Evolutionary conservation across 2,329 filamentous ascomycete species (phyloP), one percentile per base, ranked within the genome.

Genomic region (Colletotrichum echinochloae): DNA sequence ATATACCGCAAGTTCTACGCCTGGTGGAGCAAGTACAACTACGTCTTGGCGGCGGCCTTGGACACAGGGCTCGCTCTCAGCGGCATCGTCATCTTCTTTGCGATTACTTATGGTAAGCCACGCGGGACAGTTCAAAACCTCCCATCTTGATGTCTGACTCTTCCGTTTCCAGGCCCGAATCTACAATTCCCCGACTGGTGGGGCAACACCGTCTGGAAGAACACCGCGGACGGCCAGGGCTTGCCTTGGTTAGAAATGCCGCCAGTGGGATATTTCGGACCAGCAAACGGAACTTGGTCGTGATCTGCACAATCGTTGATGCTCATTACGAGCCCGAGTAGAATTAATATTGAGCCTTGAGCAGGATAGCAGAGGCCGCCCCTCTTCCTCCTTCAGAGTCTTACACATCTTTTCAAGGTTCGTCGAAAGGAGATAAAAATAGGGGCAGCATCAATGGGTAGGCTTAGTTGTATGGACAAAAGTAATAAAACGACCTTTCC

Each of bases 11-110:
- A 81, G 64, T 88, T 79, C 77, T 81, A 82, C 23, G 87, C 85
- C 18, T 89, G 87, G 87, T 89, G 87, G 87, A 83, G 74, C 72
- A 76, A 75, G 73, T 90, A 89, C 80, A 90, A 89, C 78, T 90
- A 89, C 70, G 82, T 89, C 48, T 79, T 88, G 1, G 88, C 88
- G 11, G 88, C 88, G 0, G 87, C 85, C 3, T 80, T 90, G 37
- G 88, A 89, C 68, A 85, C 86, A 35, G 88, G 87, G 9, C 83
- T 88, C 1, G 86, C 86, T 0, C 75, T 90, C 20, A 84, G 85
- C 26, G 85, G 89, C 46, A 77, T 89, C 35, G 83, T 89, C 54
- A 85, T 87, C 74, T 76, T 75, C 41, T 77, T 88, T n/a, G 80
- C 82, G 39, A 68, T 79, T 14, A 74, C 74, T 1, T 77, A 76